Percentiles rank a stretch among this genome's conserved stretches.
These are phyloP conservation scores for Babesia divergens DNA, from an alignment of 169 alveolate species.

Conservation along the genomic window DNA sequence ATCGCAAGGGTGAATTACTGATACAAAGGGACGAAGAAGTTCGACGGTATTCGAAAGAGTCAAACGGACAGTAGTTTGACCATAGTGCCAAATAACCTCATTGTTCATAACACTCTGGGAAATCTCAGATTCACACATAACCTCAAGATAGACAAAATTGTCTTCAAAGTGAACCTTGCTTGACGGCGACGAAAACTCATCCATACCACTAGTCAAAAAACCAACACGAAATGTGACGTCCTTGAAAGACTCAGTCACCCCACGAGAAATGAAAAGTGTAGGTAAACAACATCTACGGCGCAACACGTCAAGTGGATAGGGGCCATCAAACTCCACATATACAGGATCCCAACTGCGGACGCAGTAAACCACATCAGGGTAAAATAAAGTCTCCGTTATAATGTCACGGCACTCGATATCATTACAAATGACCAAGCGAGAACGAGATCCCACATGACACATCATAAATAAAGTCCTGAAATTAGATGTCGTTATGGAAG, in stretches of 20 bases:
- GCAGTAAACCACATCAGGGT: slow-evolving; percentile 4
- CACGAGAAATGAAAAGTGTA: background rate
- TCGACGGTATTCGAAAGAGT: slow-evolving; percentile 5
- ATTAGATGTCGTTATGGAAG: background rate
- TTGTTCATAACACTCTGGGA: slow-evolving; percentile 1
- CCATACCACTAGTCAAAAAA: slow-evolving; percentile 1
- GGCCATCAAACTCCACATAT: background rate
- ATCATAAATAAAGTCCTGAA: background rate
- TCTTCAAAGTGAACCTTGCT: slow-evolving; percentile 27
- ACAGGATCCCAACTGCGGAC: background rate
- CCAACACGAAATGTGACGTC: slow-evolving; percentile 23
- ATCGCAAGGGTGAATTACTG: background rate
- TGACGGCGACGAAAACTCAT: slow-evolving; percentile 5
- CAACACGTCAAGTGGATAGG: background rate
- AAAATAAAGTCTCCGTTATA: background rate
- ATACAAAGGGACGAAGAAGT: slow-evolving; percentile 4
- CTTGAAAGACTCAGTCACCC: background rate
- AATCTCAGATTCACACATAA: background rate
- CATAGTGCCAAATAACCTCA: slow-evolving; percentile 15
- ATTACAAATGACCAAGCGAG: background rate
- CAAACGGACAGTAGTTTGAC: slow-evolving; percentile 5
- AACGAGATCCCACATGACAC: background rate
- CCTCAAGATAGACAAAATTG: slow-evolving; percentile 3
- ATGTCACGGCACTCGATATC: slow-evolving; percentile 1
- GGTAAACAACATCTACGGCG: slow-evolving; percentile 8